These are phyloP conservation scores for Candida montana DNA, from an alignment of 805 yeast species.

Conservation along the genomic window DNA sequence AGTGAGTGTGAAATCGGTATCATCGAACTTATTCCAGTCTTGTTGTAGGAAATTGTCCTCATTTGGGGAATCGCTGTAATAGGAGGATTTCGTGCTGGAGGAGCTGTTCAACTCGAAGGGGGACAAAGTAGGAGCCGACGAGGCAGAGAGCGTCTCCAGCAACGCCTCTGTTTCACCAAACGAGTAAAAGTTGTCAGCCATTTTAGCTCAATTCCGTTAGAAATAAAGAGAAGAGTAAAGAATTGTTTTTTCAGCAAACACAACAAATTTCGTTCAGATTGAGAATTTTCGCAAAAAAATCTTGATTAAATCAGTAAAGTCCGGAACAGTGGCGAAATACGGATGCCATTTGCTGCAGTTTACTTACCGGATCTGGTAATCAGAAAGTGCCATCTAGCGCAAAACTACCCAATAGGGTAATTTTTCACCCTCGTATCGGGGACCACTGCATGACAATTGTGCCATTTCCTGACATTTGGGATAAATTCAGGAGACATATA, in stretches of 20 bases:
- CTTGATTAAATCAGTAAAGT: too few species aligned
- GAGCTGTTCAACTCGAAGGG: conserved; percentile 19
- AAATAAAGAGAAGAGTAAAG: neutral
- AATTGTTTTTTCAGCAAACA: too few species aligned
- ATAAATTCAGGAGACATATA: too few species aligned
- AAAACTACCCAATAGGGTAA: too few species aligned
- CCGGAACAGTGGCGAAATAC: too few species aligned
- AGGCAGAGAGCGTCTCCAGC: conserved; percentile 21
- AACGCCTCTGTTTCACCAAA: conserved; percentile 27
- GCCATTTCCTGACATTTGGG: neutral
- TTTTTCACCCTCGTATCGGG: neutral
- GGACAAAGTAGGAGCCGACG: conserved; percentile 20
- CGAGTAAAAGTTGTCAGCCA: conserved; percentile 15
- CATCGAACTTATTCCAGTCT: conserved; percentile 7
- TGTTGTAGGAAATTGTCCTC: conserved; percentile 15
- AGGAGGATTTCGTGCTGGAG: conserved; percentile 18
- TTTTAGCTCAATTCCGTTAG: too few species aligned
- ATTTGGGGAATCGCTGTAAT: conserved; percentile 20
- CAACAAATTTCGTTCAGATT: too few species aligned
- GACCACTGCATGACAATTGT: neutral
- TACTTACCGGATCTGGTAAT: too few species aligned
- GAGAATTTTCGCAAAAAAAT: too few species aligned
- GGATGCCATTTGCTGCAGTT: too few species aligned
- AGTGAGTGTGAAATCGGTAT: neutral
- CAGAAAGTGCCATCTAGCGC: too few species aligned